Conservation (phyloP, 306 rosid species). For the Prunus persica region DNA sequence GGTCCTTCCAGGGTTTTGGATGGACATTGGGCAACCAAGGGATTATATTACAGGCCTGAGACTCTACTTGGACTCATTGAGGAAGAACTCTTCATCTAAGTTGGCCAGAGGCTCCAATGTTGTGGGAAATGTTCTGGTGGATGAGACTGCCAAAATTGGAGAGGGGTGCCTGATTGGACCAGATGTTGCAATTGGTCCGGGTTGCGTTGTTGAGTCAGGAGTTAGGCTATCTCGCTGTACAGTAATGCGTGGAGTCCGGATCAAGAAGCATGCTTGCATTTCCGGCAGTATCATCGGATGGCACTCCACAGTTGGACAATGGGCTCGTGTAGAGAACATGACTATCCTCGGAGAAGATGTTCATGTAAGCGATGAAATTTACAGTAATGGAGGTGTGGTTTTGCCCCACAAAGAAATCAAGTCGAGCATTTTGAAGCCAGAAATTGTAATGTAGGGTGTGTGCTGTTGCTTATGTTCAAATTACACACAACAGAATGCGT, state of each 20-base stretch:
- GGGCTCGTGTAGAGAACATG: slow-evolving; percentile 98
- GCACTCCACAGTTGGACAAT: slow-evolving; percentile 96
- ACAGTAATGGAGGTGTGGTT: slow-evolving; percentile 94
- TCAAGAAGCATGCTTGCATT: slow-evolving; percentile 86
- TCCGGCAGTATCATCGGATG: slow-evolving; percentile 94
- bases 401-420: slow-evolving; percentile 98
- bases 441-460: slow-evolving; percentile 76
- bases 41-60: slow-evolving; percentile 87
- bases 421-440: slow-evolving; percentile 92
- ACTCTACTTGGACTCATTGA: slow-evolving; percentile 79
- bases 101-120: slow-evolving; percentile 71
- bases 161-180: slow-evolving; percentile 99
- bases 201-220: slow-evolving; percentile 82
- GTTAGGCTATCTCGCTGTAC: slow-evolving; percentile 96
- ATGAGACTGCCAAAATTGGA: slow-evolving; percentile 79
- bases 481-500: slow-evolving; percentile 9
- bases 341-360: slow-evolving; percentile 98
- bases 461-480: slow-evolving; percentile 11
- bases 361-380: slow-evolving; percentile 84
- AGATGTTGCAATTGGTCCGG: slow-evolving; percentile 96
- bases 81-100: slow-evolving; percentile 68
- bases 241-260: slow-evolving; percentile 83
- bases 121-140: slow-evolving; percentile 88
- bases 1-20: slow-evolving; percentile 99
- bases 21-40: slow-evolving; percentile 99